Evolutionary conservation across 768 basidiomycete genomes (phyloP).

Genomic region (Boletus subcaerulescens): DNA sequence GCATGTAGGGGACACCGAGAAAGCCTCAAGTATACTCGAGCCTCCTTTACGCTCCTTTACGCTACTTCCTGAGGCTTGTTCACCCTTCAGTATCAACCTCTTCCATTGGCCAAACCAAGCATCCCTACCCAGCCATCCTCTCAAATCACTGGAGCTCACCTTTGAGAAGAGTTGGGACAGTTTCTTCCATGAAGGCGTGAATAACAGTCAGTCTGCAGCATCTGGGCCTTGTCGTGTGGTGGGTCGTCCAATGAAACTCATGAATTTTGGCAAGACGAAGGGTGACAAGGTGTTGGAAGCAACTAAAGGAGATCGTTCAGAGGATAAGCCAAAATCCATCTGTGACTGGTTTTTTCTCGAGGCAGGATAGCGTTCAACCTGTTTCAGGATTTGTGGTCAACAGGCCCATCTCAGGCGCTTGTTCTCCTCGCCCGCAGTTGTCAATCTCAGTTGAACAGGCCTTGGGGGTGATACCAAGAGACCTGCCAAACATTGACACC

Average conservation of each 20-base stretch:
- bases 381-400: constrained; percentile 20
- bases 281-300: constrained; percentile 21
- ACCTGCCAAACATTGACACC: constrained; percentile 31
- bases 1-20: constrained; percentile 23
- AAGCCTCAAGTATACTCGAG: constrained; percentile 18
- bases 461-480: constrained; percentile 23
- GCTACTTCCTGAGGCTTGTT: constrained; percentile 43
- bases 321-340: constrained; percentile 22
- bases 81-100: constrained; percentile 30
- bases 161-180: constrained; percentile 45
- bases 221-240: constrained; percentile 16
- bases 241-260: constrained; percentile 40
- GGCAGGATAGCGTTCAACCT: constrained; percentile 14
- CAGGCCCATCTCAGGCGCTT: constrained; percentile 10
- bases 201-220: constrained; percentile 19
- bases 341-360: constrained; percentile 30
- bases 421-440: constrained; percentile 33
- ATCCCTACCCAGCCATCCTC: constrained; percentile 21
- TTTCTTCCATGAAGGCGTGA: constrained; percentile 36
- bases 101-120: constrained; percentile 38
- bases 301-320: constrained; percentile 19
- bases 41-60: constrained; percentile 45
- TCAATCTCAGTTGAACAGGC: constrained; percentile 43
- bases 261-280: constrained; percentile 44
- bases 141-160: constrained; percentile 26